Evolutionary conservation across 202 grass and related monocot genomes (phyloP).

Genomic region (Panicum virgatum): DNA sequence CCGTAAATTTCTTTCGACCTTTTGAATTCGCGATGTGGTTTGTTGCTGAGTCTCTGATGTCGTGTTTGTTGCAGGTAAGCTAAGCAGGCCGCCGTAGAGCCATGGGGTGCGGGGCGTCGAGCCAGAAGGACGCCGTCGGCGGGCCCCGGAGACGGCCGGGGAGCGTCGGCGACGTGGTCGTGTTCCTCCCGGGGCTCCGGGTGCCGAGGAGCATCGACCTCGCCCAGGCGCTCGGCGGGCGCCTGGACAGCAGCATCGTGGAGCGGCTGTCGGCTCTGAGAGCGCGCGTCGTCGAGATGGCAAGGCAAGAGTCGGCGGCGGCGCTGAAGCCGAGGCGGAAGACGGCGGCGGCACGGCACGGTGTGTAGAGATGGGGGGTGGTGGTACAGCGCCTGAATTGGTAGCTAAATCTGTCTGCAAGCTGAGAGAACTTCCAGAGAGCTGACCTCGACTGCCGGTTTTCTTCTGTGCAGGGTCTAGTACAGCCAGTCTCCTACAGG

Average conservation of each 20-base stretch:
- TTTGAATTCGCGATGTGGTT: neutral
- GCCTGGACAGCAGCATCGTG: conserved; percentile 42
- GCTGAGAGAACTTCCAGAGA: conserved; percentile 27
- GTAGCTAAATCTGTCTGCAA: conserved; percentile 25
- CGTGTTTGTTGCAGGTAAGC: conserved; percentile 15
- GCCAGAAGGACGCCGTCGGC: conserved; percentile 49
- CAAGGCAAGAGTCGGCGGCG: conserved; percentile 62
- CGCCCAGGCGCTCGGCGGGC: conserved; percentile 54
- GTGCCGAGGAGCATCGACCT: conserved; percentile 69
- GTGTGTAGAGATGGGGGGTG: conserved; percentile 43
- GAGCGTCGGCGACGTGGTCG: conserved; percentile 88
- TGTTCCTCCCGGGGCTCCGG: conserved; percentile 89
- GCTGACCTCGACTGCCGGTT: conserved; percentile 18
- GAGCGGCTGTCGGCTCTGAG: conserved; percentile 62
- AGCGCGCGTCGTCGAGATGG: conserved; percentile 72
- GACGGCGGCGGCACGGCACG: conserved; percentile 63
- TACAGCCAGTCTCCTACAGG: conserved; percentile 64
- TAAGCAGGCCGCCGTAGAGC: neutral
- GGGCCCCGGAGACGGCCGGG: conserved; percentile 47
- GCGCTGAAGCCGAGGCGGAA: conserved; percentile 60
- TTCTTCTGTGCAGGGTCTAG: conserved; percentile 50
- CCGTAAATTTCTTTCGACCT: neutral
- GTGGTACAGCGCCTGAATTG: conserved; percentile 30
- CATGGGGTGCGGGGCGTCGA: conserved; percentile 84
- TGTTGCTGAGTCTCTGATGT: neutral